A percentile compares a stretch with the other conserved stretches of the same genome.
phyloP scores from a whole-genome alignment of 805 yeast genomes.

The Suhomyces kilbournensis region DNA sequence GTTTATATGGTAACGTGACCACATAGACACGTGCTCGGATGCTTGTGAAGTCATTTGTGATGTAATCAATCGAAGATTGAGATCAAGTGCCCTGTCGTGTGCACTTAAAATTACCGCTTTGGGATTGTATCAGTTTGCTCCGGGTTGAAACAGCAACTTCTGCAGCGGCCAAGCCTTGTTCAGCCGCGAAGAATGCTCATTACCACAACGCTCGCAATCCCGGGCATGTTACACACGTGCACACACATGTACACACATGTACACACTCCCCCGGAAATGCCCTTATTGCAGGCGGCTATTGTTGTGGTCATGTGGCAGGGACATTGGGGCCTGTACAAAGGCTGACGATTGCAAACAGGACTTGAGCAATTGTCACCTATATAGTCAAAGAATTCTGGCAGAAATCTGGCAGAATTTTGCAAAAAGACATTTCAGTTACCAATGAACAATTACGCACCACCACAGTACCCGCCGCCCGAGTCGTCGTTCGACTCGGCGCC shows the following conservation, averaged over 20 bases:
- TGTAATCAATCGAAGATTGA: too few species aligned
- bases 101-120: not conserved
- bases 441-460: constrained; percentile 1
- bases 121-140: not conserved
- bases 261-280: not conserved
- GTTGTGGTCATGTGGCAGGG: not conserved
- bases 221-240: not conserved
- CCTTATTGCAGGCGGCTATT: not conserved
- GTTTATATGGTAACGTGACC: too few species aligned
- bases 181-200: not conserved
- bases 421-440: not conserved
- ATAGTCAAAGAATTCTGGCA: not conserved
- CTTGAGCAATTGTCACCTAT: not conserved
- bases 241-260: too few species aligned
- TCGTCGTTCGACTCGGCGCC: not conserved
- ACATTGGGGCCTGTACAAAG: not conserved
- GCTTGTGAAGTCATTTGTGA: too few species aligned
- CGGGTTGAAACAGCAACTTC: not conserved
- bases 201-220: not conserved
- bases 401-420: not conserved
- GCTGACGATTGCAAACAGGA: not conserved
- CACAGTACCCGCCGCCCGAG: constrained; percentile 5
- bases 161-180: not conserved
- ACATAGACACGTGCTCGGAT: too few species aligned
- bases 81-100: not conserved